Percentiles rank a stretch among this genome's conserved stretches.
Conservation (phyloP, 2,329 filamentous ascomycete genomes). For the Venturia aucupariae region DNA sequence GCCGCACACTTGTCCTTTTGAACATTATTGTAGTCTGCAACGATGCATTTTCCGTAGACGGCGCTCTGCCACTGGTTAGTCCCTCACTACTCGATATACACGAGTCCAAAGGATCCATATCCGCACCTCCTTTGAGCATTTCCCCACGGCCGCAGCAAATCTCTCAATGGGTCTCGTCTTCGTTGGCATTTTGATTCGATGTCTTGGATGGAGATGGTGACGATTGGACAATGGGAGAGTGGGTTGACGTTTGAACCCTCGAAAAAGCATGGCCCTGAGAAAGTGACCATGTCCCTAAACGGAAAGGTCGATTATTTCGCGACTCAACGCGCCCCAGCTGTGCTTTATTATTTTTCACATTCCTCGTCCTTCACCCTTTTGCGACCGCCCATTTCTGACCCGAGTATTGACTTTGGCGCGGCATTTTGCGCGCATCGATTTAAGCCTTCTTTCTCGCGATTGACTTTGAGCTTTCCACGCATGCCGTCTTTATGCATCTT, state of each 20-base stretch:
- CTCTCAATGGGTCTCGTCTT: conserved; percentile 58
- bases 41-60: conserved; percentile 82
- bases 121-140: conserved; percentile 56
- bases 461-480: neutral
- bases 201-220: neutral
- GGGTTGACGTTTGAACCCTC: neutral
- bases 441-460: neutral
- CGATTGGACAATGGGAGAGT: neutral
- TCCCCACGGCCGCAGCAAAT: conserved; percentile 54
- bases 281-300: neutral
- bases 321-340: neutral
- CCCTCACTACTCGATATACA: conserved; percentile 7
- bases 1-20: conserved; percentile 82
- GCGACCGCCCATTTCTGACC: neutral
- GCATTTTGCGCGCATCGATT: too few species aligned
- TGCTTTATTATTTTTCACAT: neutral
- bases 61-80: conserved; percentile 50
- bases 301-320: neutral
- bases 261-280: neutral
- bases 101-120: too few species aligned
- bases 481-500: conserved; percentile 13
- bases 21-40: conserved; percentile 80
- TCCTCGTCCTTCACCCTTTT: neutral
- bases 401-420: neutral
- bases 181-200: conserved; percentile 30